A percentile compares a stretch with the other conserved stretches of the same genome.
Evolutionary conservation across 1,284 basidiomycete genomes (phyloP).

Genomic region (Austropuccinia psidii): DNA sequence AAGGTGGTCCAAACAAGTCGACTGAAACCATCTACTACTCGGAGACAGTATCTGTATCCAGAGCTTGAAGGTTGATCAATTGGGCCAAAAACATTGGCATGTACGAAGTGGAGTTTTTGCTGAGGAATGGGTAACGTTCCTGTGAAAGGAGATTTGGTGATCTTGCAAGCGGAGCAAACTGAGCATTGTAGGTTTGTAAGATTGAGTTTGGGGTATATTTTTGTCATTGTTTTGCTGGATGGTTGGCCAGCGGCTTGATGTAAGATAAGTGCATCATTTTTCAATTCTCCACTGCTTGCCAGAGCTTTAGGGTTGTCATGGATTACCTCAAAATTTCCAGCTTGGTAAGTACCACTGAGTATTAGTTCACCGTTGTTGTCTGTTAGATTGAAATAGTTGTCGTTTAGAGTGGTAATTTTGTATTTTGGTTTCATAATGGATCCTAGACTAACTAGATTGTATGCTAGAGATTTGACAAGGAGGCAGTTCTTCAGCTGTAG

Average conservation of each 20-base stretch:
- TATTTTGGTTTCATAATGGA: not conserved
- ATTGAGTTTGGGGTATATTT: constrained; percentile 1
- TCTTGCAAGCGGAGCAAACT: not conserved
- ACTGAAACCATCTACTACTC: constrained; percentile 8
- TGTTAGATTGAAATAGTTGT: not conserved
- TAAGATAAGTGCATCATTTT: too few species aligned
- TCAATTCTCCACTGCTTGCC: not conserved
- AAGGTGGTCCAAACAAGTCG: constrained; percentile 3
- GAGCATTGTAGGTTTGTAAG: not conserved
- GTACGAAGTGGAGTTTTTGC: not conserved
- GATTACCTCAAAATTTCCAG: not conserved
- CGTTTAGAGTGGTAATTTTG: not conserved
- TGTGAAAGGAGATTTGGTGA: not conserved
- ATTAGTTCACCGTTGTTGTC: not conserved
- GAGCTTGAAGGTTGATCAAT: not conserved
- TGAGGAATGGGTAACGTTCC: not conserved
- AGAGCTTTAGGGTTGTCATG: not conserved
- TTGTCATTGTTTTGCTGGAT: not conserved
- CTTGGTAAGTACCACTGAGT: not conserved
- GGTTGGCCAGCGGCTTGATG: not conserved
- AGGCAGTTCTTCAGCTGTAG: constrained; percentile 3
- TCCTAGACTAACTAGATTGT: not conserved
- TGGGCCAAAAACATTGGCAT: not conserved
- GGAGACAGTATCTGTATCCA: not conserved
- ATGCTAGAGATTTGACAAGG: not conserved